Evolutionary conservation across 208 protist genomes (phyloP).

Genomic region (Pavlovales sp.): DNA sequence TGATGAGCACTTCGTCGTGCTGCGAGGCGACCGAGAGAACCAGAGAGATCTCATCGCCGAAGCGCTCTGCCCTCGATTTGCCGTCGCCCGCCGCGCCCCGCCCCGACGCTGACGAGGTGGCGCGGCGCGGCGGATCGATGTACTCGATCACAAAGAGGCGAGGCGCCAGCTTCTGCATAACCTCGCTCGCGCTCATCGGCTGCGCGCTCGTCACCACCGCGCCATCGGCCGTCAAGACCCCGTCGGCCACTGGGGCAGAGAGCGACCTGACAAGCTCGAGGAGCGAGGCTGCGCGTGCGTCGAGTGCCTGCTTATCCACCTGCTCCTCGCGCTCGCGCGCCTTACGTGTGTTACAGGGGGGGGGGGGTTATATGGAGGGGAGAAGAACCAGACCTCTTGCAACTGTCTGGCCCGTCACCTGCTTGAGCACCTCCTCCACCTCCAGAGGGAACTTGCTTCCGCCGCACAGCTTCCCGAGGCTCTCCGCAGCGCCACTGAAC

Average conservation of each 20-base stretch:
- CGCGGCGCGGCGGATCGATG: background rate
- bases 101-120: background rate
- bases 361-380: too few relatives aligned
- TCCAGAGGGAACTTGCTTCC: background rate
- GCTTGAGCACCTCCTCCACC: background rate
- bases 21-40: background rate
- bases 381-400: too few relatives aligned
- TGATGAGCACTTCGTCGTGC: slow-evolving; percentile 19
- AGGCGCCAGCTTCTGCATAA: background rate
- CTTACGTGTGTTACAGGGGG: too few relatives aligned
- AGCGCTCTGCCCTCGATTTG: background rate
- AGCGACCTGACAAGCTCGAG: background rate
- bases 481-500: background rate
- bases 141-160: background rate
- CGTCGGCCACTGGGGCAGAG: too few relatives aligned
- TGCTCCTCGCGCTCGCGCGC: background rate
- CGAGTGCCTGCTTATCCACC: background rate
- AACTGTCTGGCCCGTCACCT: too few relatives aligned
- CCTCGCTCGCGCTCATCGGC: background rate
- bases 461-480: background rate
- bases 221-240: background rate
- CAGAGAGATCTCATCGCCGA: background rate
- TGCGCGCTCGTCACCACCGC: background rate
- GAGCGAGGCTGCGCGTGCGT: background rate
- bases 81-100: background rate